Conservation (phyloP, 306 rosid species). For the Castanea mollissima region DNA sequence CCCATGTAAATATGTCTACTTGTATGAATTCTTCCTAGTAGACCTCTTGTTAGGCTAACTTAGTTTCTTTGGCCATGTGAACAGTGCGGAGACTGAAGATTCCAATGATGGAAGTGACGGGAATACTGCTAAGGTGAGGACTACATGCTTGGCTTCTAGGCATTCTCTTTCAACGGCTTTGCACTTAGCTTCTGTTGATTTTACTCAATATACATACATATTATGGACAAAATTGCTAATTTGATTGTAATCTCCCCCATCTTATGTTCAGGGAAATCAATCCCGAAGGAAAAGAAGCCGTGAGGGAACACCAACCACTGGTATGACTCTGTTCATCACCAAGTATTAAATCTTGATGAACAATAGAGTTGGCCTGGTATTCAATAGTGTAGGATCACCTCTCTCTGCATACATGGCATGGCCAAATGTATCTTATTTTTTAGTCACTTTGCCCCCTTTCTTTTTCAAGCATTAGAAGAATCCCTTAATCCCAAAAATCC, state of each 20-base stretch:
- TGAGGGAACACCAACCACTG: constrained; percentile 72
- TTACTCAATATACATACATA: constrained; percentile 6
- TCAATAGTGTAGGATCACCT: constrained; percentile 8
- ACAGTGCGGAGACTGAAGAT: constrained; percentile 74
- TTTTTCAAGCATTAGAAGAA: neutral
- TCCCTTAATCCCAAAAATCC: neutral
- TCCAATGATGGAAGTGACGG: constrained; percentile 86
- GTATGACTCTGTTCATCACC: constrained; percentile 41
- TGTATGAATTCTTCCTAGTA: constrained; percentile 1
- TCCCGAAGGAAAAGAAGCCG: constrained; percentile 73
- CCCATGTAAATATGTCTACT: neutral
- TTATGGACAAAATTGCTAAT: constrained; percentile 17
- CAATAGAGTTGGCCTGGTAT: constrained; percentile 23
- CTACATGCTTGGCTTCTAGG: constrained; percentile 10
- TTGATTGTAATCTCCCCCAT: constrained; percentile 27
- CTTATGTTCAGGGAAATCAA: constrained; percentile 68
- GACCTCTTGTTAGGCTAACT: constrained; percentile 22
- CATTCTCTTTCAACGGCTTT: constrained; percentile 9
- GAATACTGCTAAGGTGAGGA: constrained; percentile 71
- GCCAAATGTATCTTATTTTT: neutral
- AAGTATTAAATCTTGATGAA: constrained; percentile 12
- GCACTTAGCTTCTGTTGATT: constrained; percentile 8
- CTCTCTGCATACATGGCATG: constrained; percentile 8
- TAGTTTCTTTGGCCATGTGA: constrained; percentile 24
- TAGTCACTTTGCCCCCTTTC: neutral